Base-by-base conservation (phyloP, 116 monocot genomes). In the Phalaenopsis hybrid region DNA sequence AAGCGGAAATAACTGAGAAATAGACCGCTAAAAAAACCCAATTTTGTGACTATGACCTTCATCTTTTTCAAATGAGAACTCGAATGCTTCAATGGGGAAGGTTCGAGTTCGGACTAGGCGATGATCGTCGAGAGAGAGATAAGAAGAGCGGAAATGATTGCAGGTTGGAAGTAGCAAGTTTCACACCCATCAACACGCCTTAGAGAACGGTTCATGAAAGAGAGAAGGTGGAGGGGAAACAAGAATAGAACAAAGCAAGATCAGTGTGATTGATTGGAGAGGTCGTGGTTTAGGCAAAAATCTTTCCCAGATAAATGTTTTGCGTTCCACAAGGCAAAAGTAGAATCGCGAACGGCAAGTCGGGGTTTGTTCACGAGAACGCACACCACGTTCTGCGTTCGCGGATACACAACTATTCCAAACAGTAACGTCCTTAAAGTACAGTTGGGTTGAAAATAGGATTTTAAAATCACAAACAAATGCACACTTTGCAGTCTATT, bases 51-150 rank as follows among this genome's bases (percentile, higher is more conserved):
- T 70, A 50, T 49, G 50, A 72, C 10, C 70, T 50, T 81, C 80
- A 81, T 49, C 25, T 81, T 34, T 48, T 81, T 70, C 25, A 81
- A 46, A 28, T 81, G 69, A 6, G 23, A 70, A 6, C 11, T 48
- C 16, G 2, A 43, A 15, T 16, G 33, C 10, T 69, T 81, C 57
- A 69, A n/a, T 4, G 50, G 25, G 12, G 70, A n/a, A 15, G 48
- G 34, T 5, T 69, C 31, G 50, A 81, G 31, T 48, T 81, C 80
- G 48, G 80, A 70, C 43, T 70, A 28, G 70, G 70, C 80, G 33
- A 81, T 15, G 48, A 81, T 63, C 15, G 80, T 72, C 3, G 69
- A n/a, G 21, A 70, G 70, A 17, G 31, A 33, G 7, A 81, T 6
- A 10, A 81, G 70, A 21, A 70, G 70, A 49, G 20, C 31, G 46